Conservation (phyloP, 139 green algal genomes). For the Chlorella sp. region DNA sequence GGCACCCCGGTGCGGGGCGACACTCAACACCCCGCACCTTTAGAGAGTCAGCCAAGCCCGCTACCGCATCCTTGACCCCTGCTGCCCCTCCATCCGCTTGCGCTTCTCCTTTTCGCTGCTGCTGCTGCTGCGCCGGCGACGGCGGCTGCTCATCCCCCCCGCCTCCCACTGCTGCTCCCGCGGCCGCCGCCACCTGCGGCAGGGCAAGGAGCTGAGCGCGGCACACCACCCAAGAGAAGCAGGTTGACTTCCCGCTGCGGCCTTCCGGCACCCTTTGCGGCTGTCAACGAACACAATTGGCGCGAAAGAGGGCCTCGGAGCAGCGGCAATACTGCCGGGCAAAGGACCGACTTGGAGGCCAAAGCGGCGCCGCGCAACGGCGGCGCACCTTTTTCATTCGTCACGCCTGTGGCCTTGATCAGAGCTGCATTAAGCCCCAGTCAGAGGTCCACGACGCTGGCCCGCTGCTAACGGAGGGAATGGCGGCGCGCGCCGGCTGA, state of each 20-base stretch:
- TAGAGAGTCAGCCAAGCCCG: background rate
- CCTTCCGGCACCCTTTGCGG: too few relatives aligned
- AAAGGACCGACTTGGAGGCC: background rate
- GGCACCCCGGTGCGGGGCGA: too few relatives aligned
- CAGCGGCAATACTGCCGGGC: background rate
- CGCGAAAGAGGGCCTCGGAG: too few relatives aligned
- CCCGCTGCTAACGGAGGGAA: background rate
- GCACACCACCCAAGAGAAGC: background rate
- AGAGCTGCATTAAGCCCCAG: too few relatives aligned
- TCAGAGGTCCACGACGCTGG: too few relatives aligned
- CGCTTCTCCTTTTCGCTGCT: background rate
- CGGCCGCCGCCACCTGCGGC: background rate
- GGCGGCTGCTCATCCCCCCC: background rate
- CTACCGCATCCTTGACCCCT: background rate
- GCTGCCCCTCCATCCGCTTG: background rate
- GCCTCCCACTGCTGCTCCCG: background rate
- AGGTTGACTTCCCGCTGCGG: background rate
- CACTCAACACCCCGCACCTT: background rate
- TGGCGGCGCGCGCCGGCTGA: too few relatives aligned
- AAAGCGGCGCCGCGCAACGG: background rate
- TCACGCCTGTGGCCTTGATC: background rate
- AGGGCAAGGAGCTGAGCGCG: background rate
- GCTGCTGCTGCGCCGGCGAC: background rate
- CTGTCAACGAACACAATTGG: too few relatives aligned
- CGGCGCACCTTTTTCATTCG: conserved; percentile 9